Base-by-base conservation (phyloP, 1,139 yeast genomes). In the Candida dubliniensis region DNA sequence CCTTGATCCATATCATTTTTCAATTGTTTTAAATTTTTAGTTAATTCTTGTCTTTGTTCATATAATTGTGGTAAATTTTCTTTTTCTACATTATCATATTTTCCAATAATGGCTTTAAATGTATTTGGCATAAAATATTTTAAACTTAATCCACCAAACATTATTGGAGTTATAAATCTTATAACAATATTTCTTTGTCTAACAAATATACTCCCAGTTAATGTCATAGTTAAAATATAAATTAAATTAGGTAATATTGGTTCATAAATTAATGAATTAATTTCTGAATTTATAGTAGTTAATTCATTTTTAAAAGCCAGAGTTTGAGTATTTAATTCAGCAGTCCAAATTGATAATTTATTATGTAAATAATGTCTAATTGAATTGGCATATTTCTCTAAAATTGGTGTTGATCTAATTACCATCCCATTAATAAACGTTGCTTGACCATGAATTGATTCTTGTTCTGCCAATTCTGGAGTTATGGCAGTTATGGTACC, bases 191-290 rank as follows among this genome's bases (percentile, higher is more conserved):
- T 56, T 51, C 76, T 68, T 48, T 67, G 73, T 49, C 73, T 70
- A 13, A 70, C 79, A 34, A 79, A 50, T 47, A 82, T 77, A 3
- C 85, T 78, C 9, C 86, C 84, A 1, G 80, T 58, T 49, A 82
- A 71, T 2, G 82, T 63, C 3, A 74, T 66, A 1, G 87, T 81
- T 40, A 82, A 64, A 5, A 81, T 76, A 53, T 77, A 77, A 40
- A 81, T 72, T 38, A 74, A 59, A 44, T 69, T 68, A 14, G 87
- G 87, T 47, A 82, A 70, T 2, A 79, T 64, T 2, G 81, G 81
- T 45, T 74, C 79, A 42, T 60, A 59, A 33, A 73, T 60, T 25
- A 64, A 36, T 3, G 60, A 44, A 15, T 59, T 46, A 34, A 67
- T 55, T 32, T 59, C 59, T n/a, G 50, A 41, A 33, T 59, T 52